Percentiles rank a stretch among this genome's conserved stretches.
These are phyloP conservation scores for Saturnispora hagleri DNA, from an alignment of 805 yeast genomes.

Conservation along the genomic window DNA sequence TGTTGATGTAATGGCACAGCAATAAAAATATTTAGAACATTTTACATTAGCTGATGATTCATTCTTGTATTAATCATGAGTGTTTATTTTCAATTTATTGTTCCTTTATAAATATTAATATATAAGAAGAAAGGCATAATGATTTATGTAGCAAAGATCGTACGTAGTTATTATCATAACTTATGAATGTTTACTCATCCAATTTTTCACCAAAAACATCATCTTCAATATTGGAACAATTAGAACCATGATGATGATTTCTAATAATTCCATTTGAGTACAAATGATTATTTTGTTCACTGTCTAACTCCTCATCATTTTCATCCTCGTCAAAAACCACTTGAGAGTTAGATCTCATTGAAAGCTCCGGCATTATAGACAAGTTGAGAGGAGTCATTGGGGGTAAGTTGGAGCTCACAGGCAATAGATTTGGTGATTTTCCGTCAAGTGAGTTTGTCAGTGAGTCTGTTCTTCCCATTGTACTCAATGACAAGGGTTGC, in stretches of 20 bases:
- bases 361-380: slow-evolving; percentile 17
- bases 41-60: not conserved
- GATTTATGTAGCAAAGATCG: not conserved
- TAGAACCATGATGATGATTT: not conserved
- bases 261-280: not conserved
- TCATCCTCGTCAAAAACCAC: slow-evolving; percentile 12
- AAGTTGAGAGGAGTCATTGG: slow-evolving; percentile 31
- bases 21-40: not conserved
- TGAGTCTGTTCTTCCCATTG: slow-evolving; percentile 18
- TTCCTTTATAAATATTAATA: not conserved
- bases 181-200: slow-evolving; percentile 4
- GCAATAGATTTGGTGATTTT: slow-evolving; percentile 28
- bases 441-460: slow-evolving; percentile 22
- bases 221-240: slow-evolving; percentile 5
- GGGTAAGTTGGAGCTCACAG: slow-evolving; percentile 27
- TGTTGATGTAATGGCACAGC: slow-evolving; percentile 51
- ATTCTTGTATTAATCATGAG: not conserved
- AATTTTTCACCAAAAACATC: slow-evolving; percentile 11
- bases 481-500: not conserved
- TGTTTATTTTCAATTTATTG: not conserved
- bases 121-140: not conserved
- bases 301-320: slow-evolving; percentile 5
- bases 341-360: slow-evolving; percentile 7
- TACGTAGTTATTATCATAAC: not conserved
- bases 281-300: not conserved